Evolutionary conservation across 768 basidiomycete genomes (phyloP).

Genomic region (Solioccasus polychromus): DNA sequence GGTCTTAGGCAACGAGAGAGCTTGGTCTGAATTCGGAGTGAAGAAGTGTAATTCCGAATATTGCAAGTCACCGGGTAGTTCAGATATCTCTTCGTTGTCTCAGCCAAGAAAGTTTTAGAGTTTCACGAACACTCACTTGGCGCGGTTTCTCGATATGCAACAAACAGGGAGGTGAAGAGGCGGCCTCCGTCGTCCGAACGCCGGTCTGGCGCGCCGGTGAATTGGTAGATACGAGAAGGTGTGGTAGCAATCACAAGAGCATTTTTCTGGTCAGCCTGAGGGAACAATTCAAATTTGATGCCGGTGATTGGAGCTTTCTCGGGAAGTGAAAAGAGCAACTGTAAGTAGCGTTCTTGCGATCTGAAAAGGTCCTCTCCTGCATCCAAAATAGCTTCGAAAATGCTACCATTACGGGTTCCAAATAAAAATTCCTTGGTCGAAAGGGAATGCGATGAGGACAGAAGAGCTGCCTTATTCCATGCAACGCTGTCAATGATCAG

Average conservation of each 20-base stretch:
- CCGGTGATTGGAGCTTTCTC: slow-evolving; percentile 85
- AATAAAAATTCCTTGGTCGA: slow-evolving; percentile 85
- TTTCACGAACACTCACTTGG: slow-evolving; percentile 61
- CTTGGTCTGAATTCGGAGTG: slow-evolving; percentile 67
- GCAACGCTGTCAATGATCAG: slow-evolving; percentile 88
- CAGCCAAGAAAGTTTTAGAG: slow-evolving; percentile 12
- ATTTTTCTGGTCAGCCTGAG: slow-evolving; percentile 57
- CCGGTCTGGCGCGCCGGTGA: slow-evolving; percentile 65
- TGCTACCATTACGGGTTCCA: slow-evolving; percentile 78
- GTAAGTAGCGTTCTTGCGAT: slow-evolving; percentile 77
- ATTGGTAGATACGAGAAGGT: slow-evolving; percentile 86
- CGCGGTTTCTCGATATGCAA: slow-evolving; percentile 66
- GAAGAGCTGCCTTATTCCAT: slow-evolving; percentile 76
- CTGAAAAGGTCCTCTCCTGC: slow-evolving; percentile 92
- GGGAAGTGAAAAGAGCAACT: slow-evolving; percentile 70
- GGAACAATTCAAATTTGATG: slow-evolving; percentile 75
- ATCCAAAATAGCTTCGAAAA: slow-evolving; percentile 88
- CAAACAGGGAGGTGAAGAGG: slow-evolving; percentile 73
- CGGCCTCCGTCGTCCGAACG: slow-evolving; percentile 73
- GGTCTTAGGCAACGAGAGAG: slow-evolving; percentile 62
- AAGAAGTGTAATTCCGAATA: slow-evolving; percentile 82
- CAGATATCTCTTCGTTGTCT: slow-evolving; percentile 71
- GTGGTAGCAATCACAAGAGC: slow-evolving; percentile 82
- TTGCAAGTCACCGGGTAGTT: slow-evolving; percentile 76
- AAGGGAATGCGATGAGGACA: slow-evolving; percentile 63